Base-by-base conservation (phyloP, 306 rosid genomes). In the Castanospermum australe region DNA sequence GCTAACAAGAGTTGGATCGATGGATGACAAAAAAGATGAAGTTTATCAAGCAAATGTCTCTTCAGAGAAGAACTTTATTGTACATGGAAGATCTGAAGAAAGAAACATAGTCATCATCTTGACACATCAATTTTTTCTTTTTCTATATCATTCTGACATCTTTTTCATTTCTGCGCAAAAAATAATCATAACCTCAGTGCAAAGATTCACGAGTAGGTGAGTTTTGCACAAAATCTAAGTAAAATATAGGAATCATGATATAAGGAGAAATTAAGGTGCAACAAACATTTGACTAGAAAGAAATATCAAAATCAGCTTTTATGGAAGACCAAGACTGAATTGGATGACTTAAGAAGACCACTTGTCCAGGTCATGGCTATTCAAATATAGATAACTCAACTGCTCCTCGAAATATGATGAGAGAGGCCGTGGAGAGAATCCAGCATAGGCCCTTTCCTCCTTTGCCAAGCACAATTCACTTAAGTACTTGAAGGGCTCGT, bases 401-500 rank as follows among this genome's bases (percentile, higher is more conserved):
- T 78, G 79, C 68, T 86, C 66, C 21, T 55, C 38, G 50, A 86
- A 79, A 71, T 47, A 79, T 56, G 86, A 75, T 12, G 86, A 56
- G 61, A 75, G 12, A 0, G 50, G 82, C 0, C 64, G 21, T 0
- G 84, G 75, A 66, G 78, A 79, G 48, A 86, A 83, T 75, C 84
- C 89, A 76, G 47, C 66, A 13, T 83, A 86, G 25, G 20, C 45
- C 51, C 57, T 76, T 71, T 76, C 75, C 44, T 63, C 0, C 66
- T 82, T 71, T 82, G 87, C 75, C 69, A 50, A 5, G 61, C 87
- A 82, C 2, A 83, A 56, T 50, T 86, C 77, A 59, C 32, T 66
- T 21, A 70, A 32, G 77, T 56, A 86, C 71, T 75, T 82, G 80
- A 64, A 86, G 24, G 85, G 84, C 51, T 86, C 89, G 3, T 86